These are phyloP conservation scores for Beauveria rudraprayagi DNA, from an alignment of 2,329 filamentous ascomycete genomes.

Conservation along the genomic window DNA sequence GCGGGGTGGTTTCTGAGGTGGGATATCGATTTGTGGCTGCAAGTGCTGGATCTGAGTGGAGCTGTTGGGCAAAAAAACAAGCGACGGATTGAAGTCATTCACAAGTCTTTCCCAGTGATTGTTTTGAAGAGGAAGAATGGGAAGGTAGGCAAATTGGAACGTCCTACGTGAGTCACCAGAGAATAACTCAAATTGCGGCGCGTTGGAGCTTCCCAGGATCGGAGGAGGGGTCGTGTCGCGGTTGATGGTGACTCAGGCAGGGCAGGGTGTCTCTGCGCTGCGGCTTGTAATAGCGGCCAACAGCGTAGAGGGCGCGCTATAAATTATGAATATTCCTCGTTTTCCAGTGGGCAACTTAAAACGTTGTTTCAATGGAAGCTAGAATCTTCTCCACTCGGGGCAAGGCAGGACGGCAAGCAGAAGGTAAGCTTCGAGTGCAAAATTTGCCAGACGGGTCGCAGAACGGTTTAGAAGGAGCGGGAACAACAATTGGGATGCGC, in stretches of 20 bases:
- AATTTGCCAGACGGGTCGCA: background rate
- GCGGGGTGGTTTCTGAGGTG: slow-evolving; percentile 7
- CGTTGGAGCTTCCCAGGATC: background rate
- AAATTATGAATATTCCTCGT: background rate
- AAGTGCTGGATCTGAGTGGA: slow-evolving; percentile 1
- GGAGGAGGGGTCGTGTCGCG: slow-evolving; percentile 5
- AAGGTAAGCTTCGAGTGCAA: no score
- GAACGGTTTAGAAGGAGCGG: background rate
- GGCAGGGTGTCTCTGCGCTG: no score
- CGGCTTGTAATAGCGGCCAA: background rate
- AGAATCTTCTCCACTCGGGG: background rate
- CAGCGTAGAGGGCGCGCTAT: background rate
- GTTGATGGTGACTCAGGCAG: slow-evolving; percentile 4
- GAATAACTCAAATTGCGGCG: background rate
- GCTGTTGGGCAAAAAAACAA: background rate
- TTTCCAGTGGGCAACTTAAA: no score
- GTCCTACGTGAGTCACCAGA: slow-evolving; percentile 6
- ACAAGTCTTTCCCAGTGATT: background rate
- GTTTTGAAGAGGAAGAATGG: background rate
- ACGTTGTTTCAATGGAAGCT: background rate
- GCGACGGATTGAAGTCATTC: slow-evolving; percentile 5
- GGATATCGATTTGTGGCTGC: slow-evolving; percentile 4
- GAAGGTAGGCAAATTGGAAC: background rate
- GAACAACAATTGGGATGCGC: background rate
- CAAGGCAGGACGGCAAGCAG: background rate